Percentiles rank a stretch among this genome's conserved stretches.
Evolutionary conservation across 768 basidiomycete genomes (phyloP).

Genomic region (Lactarius trivialis): DNA sequence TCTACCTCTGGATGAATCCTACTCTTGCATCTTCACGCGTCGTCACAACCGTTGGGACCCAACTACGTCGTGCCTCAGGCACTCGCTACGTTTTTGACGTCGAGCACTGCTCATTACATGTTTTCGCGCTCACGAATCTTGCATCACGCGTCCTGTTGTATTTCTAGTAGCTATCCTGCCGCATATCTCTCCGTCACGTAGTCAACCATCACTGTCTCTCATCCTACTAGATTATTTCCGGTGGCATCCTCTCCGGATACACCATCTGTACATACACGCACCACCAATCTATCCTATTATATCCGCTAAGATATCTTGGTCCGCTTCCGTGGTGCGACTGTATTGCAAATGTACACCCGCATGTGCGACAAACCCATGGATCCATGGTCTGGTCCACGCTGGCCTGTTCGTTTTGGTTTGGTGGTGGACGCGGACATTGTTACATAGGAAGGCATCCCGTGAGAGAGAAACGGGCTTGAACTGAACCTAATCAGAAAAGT

Average conservation of each 20-base stretch:
- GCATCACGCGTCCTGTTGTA: conserved; percentile 6
- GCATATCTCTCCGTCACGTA: not conserved
- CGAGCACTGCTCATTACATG: not conserved
- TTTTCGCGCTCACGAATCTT: not conserved
- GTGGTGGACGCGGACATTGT: too few species aligned
- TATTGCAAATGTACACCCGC: too few species aligned
- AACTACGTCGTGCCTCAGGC: conserved; percentile 3
- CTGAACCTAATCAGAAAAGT: too few species aligned
- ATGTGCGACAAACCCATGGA: too few species aligned
- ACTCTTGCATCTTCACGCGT: not conserved
- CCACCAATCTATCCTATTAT: conserved; percentile 3
- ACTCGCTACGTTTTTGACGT: not conserved
- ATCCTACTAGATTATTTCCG: not conserved
- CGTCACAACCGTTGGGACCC: not conserved
- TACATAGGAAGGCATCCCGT: too few species aligned
- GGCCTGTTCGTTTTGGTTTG: too few species aligned
- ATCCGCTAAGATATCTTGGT: not conserved
- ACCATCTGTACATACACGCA: conserved; percentile 6
- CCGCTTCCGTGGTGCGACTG: too few species aligned
- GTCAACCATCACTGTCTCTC: not conserved
- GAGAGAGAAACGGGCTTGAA: too few species aligned
- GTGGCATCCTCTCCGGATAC: not conserved
- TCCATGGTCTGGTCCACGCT: too few species aligned
- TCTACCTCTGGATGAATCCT: not conserved
- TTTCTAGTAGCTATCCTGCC: not conserved